These are phyloP conservation scores for Solidago caesia DNA, from an alignment of 129 eudicot genomes.

Conservation along the genomic window DNA sequence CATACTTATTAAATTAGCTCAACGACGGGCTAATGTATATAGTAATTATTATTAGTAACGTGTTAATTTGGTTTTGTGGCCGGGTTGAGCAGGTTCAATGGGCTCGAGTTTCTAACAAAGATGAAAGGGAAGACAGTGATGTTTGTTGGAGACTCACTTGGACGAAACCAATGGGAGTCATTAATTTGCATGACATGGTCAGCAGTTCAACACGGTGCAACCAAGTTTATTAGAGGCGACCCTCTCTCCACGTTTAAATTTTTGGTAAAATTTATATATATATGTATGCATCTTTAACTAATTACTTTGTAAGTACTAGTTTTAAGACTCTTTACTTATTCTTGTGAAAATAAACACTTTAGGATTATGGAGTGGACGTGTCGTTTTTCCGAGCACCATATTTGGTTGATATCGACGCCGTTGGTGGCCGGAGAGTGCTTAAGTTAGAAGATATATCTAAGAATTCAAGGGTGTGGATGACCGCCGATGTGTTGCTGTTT, in stretches of 20 bases:
- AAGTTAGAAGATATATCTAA: slow-evolving; percentile 72
- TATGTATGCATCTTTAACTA: not conserved
- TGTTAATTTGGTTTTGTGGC: not conserved
- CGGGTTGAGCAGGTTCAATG: slow-evolving; percentile 57
- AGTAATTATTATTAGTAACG: not conserved
- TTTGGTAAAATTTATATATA: slow-evolving; percentile 37
- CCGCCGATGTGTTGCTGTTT: slow-evolving; percentile 72
- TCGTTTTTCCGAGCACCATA: slow-evolving; percentile 77
- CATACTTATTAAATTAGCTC: not conserved
- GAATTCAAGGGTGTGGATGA: slow-evolving; percentile 64
- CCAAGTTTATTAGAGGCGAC: slow-evolving; percentile 57
- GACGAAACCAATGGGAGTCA: slow-evolving; percentile 95
- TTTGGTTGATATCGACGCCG: slow-evolving; percentile 69
- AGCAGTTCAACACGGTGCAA: slow-evolving; percentile 47
- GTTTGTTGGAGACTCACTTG: slow-evolving; percentile 96
- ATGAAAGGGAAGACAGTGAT: slow-evolving; percentile 84
- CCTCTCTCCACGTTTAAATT: slow-evolving; percentile 71
- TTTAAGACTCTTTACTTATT: not conserved
- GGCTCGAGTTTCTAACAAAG: slow-evolving; percentile 54
- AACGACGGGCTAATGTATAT: not conserved
- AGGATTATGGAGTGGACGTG: slow-evolving; percentile 79
- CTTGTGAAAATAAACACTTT: slow-evolving; percentile 7
- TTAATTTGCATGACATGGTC: slow-evolving; percentile 80
- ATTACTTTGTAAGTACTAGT: not conserved
- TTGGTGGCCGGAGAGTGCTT: slow-evolving; percentile 66